Conservation (phyloP, 2,329 filamentous ascomycete genomes). For the Trichoderma asperellum region DNA sequence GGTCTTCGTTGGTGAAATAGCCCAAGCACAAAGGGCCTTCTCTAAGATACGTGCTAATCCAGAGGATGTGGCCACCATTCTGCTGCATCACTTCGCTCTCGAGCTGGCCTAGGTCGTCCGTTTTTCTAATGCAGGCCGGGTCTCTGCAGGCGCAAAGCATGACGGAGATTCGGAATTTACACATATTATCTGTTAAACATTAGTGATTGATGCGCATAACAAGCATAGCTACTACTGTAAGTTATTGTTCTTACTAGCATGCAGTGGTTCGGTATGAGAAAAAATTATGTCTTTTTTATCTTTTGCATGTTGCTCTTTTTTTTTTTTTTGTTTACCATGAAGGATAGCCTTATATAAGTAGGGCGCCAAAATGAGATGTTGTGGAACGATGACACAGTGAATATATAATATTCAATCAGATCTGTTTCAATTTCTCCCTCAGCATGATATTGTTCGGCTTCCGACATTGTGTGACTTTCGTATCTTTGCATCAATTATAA, state of each 20-base stretch:
- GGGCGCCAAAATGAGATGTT: not conserved
- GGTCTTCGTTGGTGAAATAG: slow-evolving; percentile 27
- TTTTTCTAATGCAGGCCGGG: not conserved
- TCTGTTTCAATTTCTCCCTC: not conserved
- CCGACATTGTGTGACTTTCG: not conserved
- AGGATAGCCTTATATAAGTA: not conserved
- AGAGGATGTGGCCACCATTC: slow-evolving; percentile 18
- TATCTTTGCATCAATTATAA: not conserved
- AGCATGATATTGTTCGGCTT: not conserved
- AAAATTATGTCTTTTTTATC: not conserved
- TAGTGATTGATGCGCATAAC: not conserved
- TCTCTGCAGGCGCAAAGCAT: slow-evolving; percentile 10
- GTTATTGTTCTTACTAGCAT: not conserved
- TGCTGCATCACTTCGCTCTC: slow-evolving; percentile 15
- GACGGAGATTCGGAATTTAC: slow-evolving; percentile 8
- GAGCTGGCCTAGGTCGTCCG: not conserved
- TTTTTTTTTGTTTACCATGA: not conserved
- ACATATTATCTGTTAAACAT: not conserved
- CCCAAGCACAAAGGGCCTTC: slow-evolving; percentile 23
- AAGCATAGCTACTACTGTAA: not conserved
- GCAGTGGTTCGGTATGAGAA: too few relatives aligned
- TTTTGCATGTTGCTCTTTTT: not conserved
- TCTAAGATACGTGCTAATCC: slow-evolving; percentile 19
- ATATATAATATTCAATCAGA: not conserved
- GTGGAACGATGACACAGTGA: slow-evolving; percentile 18